Percentiles rank a stretch among this genome's conserved stretches.
Conservation (phyloP, 106 monocot genomes). For the Platanthera zijinensis region DNA sequence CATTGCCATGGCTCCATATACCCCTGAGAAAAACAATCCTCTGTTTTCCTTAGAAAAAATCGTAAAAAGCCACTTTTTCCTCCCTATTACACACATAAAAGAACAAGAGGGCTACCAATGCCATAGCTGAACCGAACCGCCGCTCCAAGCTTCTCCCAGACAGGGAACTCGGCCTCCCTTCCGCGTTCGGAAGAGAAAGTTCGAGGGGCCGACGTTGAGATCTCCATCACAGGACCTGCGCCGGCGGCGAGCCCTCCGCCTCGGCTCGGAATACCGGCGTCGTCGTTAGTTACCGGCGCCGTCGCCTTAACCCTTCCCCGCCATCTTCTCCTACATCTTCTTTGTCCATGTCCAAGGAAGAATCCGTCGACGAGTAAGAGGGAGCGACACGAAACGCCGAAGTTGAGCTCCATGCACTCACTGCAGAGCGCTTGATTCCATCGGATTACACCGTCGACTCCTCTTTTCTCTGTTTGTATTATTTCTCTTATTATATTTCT, state of each 20-base stretch:
- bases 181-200: constrained; percentile 25
- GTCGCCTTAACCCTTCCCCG: constrained; percentile 10
- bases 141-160: constrained; percentile 82
- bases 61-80: neutral
- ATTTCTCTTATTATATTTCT: neutral
- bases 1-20: constrained; percentile 88
- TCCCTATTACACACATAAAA: neutral
- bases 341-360: neutral
- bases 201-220: constrained; percentile 8
- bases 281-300: constrained; percentile 32
- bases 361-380: constrained; percentile 6
- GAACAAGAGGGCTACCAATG: constrained; percentile 32
- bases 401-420: constrained; percentile 26
- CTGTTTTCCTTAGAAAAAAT: neutral
- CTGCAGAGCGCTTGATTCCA: neutral
- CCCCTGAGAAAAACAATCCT: constrained; percentile 27
- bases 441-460: neutral
- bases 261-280: constrained; percentile 3
- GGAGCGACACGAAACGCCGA: constrained; percentile 11
- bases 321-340: neutral
- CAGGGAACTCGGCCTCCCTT: constrained; percentile 38
- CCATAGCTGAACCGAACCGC: constrained; percentile 85
- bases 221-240: constrained; percentile 12
- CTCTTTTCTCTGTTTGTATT: neutral
- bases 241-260: constrained; percentile 26